These are phyloP conservation scores for Apiospora pterosperma DNA, from an alignment of 2,329 filamentous ascomycete genomes.

Conservation along the genomic window DNA sequence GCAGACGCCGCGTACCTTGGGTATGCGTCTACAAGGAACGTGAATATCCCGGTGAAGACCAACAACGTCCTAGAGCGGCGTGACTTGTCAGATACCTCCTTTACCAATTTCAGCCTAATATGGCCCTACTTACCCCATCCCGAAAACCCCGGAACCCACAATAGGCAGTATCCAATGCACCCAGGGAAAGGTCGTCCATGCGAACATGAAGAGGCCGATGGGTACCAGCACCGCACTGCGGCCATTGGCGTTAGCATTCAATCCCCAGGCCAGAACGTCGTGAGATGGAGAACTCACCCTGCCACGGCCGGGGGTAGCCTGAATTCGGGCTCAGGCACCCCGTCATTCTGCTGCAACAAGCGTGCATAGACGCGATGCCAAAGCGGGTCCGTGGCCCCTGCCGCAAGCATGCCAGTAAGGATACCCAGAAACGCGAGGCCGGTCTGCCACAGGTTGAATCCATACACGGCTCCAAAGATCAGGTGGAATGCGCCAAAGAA, in stretches of 20 bases:
- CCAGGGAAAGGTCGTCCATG: constrained; percentile 72
- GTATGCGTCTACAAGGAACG: constrained; percentile 70
- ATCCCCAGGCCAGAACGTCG: neutral
- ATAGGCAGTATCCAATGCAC: constrained; percentile 77
- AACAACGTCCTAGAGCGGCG: constrained; percentile 59
- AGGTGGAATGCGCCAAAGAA: constrained; percentile 88
- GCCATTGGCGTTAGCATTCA: neutral
- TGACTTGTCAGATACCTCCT: neutral
- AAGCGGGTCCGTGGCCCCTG: constrained; percentile 60
- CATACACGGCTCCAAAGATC: constrained; percentile 71
- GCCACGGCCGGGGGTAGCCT: constrained; percentile 72
- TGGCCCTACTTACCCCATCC: constrained; percentile 55
- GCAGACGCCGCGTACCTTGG: constrained; percentile 72
- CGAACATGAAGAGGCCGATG: constrained; percentile 82
- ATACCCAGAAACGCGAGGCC: constrained; percentile 77
- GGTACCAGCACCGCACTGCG: constrained; percentile 67
- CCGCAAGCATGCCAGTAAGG: constrained; percentile 63
- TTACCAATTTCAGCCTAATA: neutral
- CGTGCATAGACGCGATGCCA: constrained; percentile 59
- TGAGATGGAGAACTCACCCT: constrained; percentile 38
- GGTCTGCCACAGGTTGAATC: constrained; percentile 73
- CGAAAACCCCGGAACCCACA: constrained; percentile 70
- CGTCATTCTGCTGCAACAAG: constrained; percentile 50
- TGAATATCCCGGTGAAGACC: constrained; percentile 81
- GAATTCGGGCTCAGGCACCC: constrained; percentile 78